These are phyloP conservation scores for Chaetomiaceae sp. DNA, from an alignment of 2,329 filamentous ascomycete species.

Conservation along the genomic window DNA sequence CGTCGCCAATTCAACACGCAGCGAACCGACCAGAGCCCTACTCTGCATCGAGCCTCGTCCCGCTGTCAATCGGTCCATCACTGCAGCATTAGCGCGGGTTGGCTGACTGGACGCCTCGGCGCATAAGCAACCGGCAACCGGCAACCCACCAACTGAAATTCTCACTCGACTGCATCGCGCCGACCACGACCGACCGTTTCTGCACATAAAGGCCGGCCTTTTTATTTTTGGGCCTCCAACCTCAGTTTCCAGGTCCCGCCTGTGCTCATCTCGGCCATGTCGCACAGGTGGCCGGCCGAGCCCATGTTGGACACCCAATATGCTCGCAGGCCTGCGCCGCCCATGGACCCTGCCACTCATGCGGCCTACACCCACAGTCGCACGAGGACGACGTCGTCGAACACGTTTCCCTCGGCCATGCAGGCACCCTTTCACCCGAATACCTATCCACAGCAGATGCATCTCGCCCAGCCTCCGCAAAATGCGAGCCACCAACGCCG, in stretches of 20 bases:
- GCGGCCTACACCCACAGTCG: slow-evolving; percentile 49
- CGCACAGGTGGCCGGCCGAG: slow-evolving; percentile 19
- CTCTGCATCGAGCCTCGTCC: background rate
- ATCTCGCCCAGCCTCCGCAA: slow-evolving; percentile 31
- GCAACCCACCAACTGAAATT: background rate
- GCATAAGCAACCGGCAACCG: too few species aligned
- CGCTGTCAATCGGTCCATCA: background rate
- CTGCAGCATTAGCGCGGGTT: background rate
- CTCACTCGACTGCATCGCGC: background rate
- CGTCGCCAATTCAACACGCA: background rate
- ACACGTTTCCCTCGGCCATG: slow-evolving; percentile 38
- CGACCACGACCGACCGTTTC: background rate
- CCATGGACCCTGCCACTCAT: slow-evolving; percentile 24
- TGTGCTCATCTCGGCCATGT: slow-evolving; percentile 9
- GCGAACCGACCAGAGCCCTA: background rate
- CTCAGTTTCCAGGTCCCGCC: background rate
- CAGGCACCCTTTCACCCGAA: slow-evolving; percentile 16
- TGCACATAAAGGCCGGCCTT: background rate
- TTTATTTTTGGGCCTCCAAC: background rate
- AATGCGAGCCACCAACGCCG: slow-evolving; percentile 44
- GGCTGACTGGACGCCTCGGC: background rate
- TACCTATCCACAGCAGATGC: slow-evolving; percentile 29
- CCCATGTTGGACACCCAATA: slow-evolving; percentile 32
- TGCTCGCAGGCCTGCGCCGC: slow-evolving; percentile 28
- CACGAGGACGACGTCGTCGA: slow-evolving; percentile 54